Evolutionary conservation across 208 protist genomes (phyloP).

Genomic region (Acanthamoeba lenticulata): DNA sequence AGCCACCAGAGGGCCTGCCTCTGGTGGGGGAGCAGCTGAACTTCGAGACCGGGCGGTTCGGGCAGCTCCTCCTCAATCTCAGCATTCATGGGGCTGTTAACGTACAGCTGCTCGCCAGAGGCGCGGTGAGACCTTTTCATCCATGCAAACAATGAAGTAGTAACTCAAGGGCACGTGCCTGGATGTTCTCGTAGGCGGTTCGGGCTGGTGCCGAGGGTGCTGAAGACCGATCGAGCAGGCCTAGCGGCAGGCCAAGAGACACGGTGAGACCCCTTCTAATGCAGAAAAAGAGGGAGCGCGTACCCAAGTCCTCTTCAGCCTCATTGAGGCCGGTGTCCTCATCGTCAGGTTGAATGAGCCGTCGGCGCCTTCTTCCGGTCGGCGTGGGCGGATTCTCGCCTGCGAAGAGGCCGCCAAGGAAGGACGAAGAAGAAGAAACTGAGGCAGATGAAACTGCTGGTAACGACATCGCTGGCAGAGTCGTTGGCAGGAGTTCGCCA

Average conservation of each 20-base stretch:
- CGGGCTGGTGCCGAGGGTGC: not conserved
- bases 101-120: not conserved
- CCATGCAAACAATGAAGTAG: too few species aligned
- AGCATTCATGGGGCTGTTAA: not conserved
- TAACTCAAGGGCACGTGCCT: too few species aligned
- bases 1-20: conserved; percentile 11
- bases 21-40: not conserved
- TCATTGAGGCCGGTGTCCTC: not conserved
- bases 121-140: too few species aligned
- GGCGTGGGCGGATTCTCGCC: not conserved
- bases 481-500: too few species aligned
- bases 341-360: not conserved
- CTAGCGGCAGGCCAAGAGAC: too few species aligned
- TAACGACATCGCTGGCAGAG: too few species aligned
- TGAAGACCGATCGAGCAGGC: not conserved
- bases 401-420: not conserved
- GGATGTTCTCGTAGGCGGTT: not conserved
- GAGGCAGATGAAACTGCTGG: not conserved
- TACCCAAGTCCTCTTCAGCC: not conserved
- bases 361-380: not conserved
- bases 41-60: not conserved
- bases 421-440: not conserved
- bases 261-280: too few species aligned
- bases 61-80: not conserved
- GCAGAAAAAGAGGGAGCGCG: not conserved